These are phyloP conservation scores for Cytospora chrysosperma DNA, from an alignment of 2,329 filamentous ascomycete genomes.

Conservation along the genomic window DNA sequence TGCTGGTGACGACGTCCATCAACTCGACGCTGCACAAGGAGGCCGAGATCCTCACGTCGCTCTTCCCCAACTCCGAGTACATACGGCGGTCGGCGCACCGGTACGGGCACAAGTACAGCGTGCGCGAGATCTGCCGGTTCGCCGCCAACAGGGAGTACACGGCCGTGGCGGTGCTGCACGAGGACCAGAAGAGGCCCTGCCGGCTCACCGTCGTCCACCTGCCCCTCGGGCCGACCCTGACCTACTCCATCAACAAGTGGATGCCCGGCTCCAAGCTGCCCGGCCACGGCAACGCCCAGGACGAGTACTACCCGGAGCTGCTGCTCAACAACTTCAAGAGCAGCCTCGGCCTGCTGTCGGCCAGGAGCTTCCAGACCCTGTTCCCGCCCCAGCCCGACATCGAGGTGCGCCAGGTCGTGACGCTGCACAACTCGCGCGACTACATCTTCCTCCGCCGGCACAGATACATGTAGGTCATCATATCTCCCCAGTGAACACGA, in stretches of 20 bases:
- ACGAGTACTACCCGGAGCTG: conserved; percentile 81
- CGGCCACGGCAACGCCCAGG: conserved; percentile 83
- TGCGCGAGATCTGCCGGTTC: conserved; percentile 86
- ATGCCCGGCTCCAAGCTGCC: conserved; percentile 83
- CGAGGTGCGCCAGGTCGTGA: conserved; percentile 83
- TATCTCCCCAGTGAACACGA: too few species aligned
- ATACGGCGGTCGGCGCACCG: conserved; percentile 82
- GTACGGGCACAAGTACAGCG: conserved; percentile 85
- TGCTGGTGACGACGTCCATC: conserved; percentile 87
- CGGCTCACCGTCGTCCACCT: conserved; percentile 43
- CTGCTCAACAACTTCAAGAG: conserved; percentile 94
- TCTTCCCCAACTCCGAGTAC: conserved; percentile 87
- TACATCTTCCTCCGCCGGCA: conserved; percentile 84
- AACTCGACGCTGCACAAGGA: conserved; percentile 86
- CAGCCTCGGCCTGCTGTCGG: conserved; percentile 82
- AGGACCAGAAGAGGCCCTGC: conserved; percentile 82
- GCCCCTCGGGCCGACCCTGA: conserved; percentile 83
- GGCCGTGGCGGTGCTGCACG: conserved; percentile 78
- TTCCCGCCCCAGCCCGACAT: conserved; percentile 83
- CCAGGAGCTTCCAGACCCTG: conserved; percentile 76
- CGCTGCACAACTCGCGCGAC: conserved; percentile 91
- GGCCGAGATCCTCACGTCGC: conserved; percentile 71
- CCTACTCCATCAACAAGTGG: conserved; percentile 90
- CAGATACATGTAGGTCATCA: conserved; percentile 24
- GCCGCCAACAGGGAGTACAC: conserved; percentile 82